Evolutionary conservation across 352 stramenopile species (phyloP).

Genomic region (Phytophthora meadii): DNA sequence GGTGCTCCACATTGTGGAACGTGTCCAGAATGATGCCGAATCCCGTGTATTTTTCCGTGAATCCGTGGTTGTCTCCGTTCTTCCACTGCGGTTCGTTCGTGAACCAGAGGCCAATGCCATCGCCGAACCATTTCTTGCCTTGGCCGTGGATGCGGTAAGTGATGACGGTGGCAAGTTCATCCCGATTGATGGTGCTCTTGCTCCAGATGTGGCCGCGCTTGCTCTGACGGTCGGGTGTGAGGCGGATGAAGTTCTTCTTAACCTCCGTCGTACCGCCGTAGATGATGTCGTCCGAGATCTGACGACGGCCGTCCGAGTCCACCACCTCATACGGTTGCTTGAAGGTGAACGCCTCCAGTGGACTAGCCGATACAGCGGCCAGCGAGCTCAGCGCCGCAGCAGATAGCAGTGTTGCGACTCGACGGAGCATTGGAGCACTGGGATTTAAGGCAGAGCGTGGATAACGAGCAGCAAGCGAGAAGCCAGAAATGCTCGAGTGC

Average conservation of each 20-base stretch:
- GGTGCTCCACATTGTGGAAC: conserved; percentile 83
- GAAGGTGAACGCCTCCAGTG: conserved; percentile 60
- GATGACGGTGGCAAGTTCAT: conserved; percentile 68
- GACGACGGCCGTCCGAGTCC: conserved; percentile 54
- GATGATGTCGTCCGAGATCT: conserved; percentile 66
- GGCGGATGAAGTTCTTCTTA: conserved; percentile 85
- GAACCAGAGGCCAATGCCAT: conserved; percentile 80
- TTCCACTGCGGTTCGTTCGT: conserved; percentile 61
- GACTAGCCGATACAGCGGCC: conserved; percentile 17
- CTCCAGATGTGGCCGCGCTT: conserved; percentile 82
- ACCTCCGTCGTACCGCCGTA: conserved; percentile 71
- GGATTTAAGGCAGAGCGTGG: neutral
- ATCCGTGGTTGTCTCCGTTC: conserved; percentile 79
- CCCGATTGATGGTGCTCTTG: conserved; percentile 45
- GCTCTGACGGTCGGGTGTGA: conserved; percentile 84
- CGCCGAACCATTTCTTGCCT: conserved; percentile 81
- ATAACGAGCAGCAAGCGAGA: neutral
- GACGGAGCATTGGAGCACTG: conserved; percentile 29
- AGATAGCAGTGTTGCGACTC: conserved; percentile 36
- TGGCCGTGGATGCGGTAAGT: conserved; percentile 83
- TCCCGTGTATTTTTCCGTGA: conserved; percentile 73
- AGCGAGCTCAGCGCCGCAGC: conserved; percentile 31
- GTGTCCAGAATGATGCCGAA: conserved; percentile 83
- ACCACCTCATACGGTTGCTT: conserved; percentile 70
- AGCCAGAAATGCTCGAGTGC: conserved; percentile 32